phyloP scores from a whole-genome alignment of 257 asterid genomes.

The Mentha longifolia region DNA sequence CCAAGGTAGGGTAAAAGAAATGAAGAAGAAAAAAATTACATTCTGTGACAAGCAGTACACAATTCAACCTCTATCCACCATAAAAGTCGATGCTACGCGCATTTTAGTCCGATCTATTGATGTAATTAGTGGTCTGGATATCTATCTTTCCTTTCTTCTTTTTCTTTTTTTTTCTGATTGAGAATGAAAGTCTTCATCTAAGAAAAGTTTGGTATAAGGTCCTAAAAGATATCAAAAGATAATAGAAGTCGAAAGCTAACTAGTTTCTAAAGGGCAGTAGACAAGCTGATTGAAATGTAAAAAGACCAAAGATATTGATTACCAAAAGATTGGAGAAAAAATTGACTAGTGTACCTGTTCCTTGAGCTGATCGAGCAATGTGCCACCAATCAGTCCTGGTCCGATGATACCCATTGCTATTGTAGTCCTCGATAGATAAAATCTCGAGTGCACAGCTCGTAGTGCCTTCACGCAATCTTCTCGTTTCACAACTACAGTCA shows the following conservation, averaged over 20 bases:
- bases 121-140: background rate
- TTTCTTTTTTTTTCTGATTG: background rate
- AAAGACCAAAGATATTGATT: background rate
- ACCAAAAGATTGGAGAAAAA: background rate
- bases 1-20: background rate
- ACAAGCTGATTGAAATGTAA: constrained; percentile 6
- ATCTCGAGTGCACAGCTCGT: constrained; percentile 98
- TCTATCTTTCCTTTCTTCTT: background rate
- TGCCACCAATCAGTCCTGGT: constrained; percentile 96
- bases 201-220: background rate
- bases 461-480: constrained; percentile 94
- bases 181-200: background rate
- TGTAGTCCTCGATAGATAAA: constrained; percentile 90
- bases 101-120: background rate
- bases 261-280: background rate
- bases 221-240: background rate
- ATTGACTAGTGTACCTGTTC: constrained; percentile 67
- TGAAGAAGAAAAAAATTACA: background rate
- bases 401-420: constrained; percentile 95
- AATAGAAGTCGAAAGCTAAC: background rate
- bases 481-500: constrained; percentile 89
- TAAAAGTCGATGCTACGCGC: background rate
- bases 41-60: background rate
- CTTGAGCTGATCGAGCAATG: constrained; percentile 92
- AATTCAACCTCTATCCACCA: too few relatives aligned